phyloP scores from a whole-genome alignment of 441 rosid genomes.

The Rhodomyrtus psidioides region DNA sequence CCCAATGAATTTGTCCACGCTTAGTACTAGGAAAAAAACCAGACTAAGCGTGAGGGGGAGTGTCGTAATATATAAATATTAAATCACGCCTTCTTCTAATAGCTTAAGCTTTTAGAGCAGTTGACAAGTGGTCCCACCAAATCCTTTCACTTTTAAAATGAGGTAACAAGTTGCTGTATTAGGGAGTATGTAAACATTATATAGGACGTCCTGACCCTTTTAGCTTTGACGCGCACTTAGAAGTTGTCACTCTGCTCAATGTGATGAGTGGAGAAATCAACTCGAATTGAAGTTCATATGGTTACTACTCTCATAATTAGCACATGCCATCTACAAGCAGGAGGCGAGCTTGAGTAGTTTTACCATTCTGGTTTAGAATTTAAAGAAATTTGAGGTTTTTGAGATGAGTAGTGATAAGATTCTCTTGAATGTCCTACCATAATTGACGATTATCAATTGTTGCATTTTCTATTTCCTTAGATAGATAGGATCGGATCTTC shows the following conservation, averaged over 20 bases:
- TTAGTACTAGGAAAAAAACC: too few relatives aligned
- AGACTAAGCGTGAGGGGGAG: too few relatives aligned
- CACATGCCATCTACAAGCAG: background rate
- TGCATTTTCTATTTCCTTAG: background rate
- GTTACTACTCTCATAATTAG: background rate
- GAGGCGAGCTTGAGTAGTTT: background rate
- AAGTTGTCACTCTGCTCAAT: background rate
- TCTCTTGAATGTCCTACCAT: background rate
- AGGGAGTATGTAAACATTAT: background rate
- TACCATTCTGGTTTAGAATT: background rate
- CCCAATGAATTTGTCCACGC: too few relatives aligned
- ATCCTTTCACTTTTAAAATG: too few relatives aligned
- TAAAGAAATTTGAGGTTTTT: background rate
- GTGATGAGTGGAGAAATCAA: background rate
- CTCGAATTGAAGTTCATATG: background rate
- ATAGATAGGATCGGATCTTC: background rate
- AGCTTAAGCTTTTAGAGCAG: too few relatives aligned
- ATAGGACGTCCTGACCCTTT: background rate
- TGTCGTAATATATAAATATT: too few relatives aligned
- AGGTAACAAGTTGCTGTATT: background rate
- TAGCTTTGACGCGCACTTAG: background rate
- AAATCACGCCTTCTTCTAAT: too few relatives aligned
- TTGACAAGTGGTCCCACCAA: too few relatives aligned
- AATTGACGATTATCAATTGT: background rate
- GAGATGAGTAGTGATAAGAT: background rate